Conservation (phyloP, 208 protist genomes). For the Crithidia expoeki region DNA sequence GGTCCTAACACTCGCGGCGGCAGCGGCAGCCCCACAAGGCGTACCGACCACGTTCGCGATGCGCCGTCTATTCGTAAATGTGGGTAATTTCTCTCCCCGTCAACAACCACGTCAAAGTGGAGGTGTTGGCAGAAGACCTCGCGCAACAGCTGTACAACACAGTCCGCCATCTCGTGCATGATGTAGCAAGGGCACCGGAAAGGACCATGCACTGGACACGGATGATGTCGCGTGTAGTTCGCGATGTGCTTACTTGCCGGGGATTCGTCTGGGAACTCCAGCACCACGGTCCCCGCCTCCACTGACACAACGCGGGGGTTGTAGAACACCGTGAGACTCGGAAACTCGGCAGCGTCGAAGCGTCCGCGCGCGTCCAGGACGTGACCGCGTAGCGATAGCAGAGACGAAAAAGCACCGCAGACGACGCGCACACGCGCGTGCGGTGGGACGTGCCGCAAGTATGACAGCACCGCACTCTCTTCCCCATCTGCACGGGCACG, state of each 20-base stretch:
- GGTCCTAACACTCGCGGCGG: slow-evolving; percentile 29
- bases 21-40: slow-evolving; percentile 28
- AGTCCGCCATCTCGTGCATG: slow-evolving; percentile 42
- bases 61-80: slow-evolving; percentile 34
- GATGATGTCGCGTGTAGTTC: slow-evolving; percentile 8
- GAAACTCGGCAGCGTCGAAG: slow-evolving; percentile 46
- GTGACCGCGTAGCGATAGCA: slow-evolving; percentile 31
- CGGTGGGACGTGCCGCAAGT: slow-evolving; percentile 10
- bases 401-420: background rate
- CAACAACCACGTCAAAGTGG: slow-evolving; percentile 36
- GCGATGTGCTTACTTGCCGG: background rate
- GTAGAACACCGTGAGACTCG: slow-evolving; percentile 55
- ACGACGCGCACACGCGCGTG: slow-evolving; percentile 23
- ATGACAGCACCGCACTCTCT: background rate
- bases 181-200: slow-evolving; percentile 60
- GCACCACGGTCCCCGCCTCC: slow-evolving; percentile 20
- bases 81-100: slow-evolving; percentile 23
- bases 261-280: slow-evolving; percentile 7
- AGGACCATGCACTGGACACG: slow-evolving; percentile 60
- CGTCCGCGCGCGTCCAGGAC: slow-evolving; percentile 44
- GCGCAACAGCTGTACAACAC: slow-evolving; percentile 37
- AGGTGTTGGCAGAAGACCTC: slow-evolving; percentile 39
- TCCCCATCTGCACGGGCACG: slow-evolving; percentile 16
- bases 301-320: slow-evolving; percentile 28
- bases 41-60: slow-evolving; percentile 25